Conservation (phyloP, 129 eudicot species). For the Tanacetum coccineum region DNA sequence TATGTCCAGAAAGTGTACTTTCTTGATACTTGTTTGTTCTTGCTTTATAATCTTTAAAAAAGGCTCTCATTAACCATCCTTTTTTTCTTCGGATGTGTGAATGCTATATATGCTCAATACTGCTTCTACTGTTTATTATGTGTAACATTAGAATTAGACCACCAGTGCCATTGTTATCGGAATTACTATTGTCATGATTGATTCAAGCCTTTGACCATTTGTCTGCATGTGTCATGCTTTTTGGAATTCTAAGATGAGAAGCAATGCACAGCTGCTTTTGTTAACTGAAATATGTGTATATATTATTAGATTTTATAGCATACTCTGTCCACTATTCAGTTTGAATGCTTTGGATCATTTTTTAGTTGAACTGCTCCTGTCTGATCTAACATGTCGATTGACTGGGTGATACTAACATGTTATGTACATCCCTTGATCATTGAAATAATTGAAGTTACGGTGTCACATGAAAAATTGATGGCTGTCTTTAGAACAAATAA, state of each 20-base stretch:
- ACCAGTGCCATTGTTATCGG: background rate
- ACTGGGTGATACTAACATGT: slow-evolving; percentile 7
- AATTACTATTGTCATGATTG: slow-evolving; percentile 4
- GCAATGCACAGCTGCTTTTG: background rate
- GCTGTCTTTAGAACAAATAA: slow-evolving; percentile 13
- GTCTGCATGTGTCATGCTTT: background rate
- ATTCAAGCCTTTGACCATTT: background rate
- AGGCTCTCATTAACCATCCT: background rate
- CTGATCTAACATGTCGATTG: slow-evolving; percentile 9
- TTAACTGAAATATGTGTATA: background rate
- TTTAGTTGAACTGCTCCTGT: background rate
- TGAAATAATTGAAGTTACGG: slow-evolving; percentile 2
- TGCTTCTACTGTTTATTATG: slow-evolving; percentile 12
- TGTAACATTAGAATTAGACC: background rate
- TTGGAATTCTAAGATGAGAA: background rate
- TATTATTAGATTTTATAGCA: background rate
- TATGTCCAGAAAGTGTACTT: slow-evolving; percentile 11
- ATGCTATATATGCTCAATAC: background rate
- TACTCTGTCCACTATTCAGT: background rate
- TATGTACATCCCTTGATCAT: slow-evolving; percentile 3
- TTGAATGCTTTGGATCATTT: slow-evolving; percentile 1
- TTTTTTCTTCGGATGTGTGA: background rate
- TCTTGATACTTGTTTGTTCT: background rate
- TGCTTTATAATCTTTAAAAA: slow-evolving; percentile 3
- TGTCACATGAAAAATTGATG: background rate